These are phyloP conservation scores for Mycena crocata DNA, from an alignment of 768 basidiomycete genomes.

Conservation along the genomic window DNA sequence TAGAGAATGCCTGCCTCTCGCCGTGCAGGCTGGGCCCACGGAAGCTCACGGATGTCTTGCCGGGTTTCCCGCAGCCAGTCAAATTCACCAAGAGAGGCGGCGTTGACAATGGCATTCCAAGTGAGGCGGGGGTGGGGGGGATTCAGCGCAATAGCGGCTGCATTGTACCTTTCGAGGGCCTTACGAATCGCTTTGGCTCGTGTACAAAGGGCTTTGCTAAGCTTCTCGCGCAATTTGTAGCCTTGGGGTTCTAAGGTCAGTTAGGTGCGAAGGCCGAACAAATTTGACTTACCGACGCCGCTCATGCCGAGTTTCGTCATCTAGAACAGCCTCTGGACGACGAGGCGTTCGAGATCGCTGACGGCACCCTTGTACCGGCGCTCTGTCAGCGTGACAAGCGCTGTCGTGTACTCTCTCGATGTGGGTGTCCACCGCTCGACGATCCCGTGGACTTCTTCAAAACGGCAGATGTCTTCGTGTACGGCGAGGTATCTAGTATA, in stretches of 20 bases:
- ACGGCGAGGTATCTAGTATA: neutral
- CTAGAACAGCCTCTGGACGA: conserved; percentile 10
- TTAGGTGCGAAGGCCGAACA: neutral
- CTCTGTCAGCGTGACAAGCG: neutral
- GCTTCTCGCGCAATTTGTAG: conserved; percentile 6
- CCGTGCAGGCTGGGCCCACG: conserved; percentile 42
- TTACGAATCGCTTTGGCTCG: neutral
- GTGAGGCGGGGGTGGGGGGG: neutral
- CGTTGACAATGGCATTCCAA: conserved; percentile 3
- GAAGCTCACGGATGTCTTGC: conserved; percentile 39
- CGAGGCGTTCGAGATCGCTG: neutral
- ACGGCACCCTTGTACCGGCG: neutral
- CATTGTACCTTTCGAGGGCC: neutral
- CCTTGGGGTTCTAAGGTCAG: neutral
- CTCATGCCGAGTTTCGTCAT: conserved; percentile 25
- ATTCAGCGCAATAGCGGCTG: neutral
- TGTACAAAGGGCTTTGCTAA: neutral
- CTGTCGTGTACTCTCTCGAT: neutral
- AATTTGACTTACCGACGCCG: neutral
- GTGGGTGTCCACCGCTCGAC: neutral
- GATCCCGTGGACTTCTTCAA: conserved; percentile 4
- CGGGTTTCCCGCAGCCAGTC: conserved; percentile 44
- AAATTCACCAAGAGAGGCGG: conserved; percentile 44
- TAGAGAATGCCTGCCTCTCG: conserved; percentile 41
- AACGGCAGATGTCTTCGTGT: neutral